Percentiles rank a stretch among this genome's conserved stretches.
These are phyloP conservation scores for Mycosphaerella sp. DNA, from an alignment of 2,329 filamentous ascomycete species.

Conservation along the genomic window DNA sequence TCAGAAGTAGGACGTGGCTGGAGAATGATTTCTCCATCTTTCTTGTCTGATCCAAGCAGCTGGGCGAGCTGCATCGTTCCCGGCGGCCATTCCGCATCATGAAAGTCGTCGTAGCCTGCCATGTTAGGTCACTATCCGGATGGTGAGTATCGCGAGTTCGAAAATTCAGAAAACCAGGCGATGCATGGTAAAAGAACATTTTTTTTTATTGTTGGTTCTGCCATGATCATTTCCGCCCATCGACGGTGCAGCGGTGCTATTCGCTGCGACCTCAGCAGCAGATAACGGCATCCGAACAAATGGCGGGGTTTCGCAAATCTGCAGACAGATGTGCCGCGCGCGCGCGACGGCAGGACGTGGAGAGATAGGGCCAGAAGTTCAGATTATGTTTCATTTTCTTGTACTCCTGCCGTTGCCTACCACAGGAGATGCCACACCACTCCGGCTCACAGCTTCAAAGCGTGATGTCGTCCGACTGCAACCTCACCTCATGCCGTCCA, in stretches of 20 bases:
- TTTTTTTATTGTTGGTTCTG: neutral
- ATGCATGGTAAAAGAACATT: neutral
- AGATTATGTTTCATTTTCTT: neutral
- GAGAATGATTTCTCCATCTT: constrained; percentile 30
- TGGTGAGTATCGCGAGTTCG: neutral
- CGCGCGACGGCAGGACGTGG: neutral
- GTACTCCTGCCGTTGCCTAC: neutral
- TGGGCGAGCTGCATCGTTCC: constrained; percentile 26
- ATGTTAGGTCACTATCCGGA: neutral
- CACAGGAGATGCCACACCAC: neutral
- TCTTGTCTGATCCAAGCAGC: constrained; percentile 16
- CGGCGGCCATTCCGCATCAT: constrained; percentile 26
- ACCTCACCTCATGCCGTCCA: neutral
- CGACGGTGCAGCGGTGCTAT: neutral
- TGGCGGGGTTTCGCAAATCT: neutral
- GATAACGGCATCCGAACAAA: neutral
- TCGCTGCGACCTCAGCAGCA: neutral
- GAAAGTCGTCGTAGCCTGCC: constrained; percentile 21
- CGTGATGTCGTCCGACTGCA: neutral
- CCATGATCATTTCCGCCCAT: neutral
- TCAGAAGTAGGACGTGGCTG: constrained; percentile 36
- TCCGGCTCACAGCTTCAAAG: neutral
- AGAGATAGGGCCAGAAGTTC: neutral
- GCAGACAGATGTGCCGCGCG: neutral
- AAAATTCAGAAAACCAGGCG: neutral